Evolutionary conservation across 75 land plant genomes (phyloP).

Genomic region (Pinus tabuliformis): DNA sequence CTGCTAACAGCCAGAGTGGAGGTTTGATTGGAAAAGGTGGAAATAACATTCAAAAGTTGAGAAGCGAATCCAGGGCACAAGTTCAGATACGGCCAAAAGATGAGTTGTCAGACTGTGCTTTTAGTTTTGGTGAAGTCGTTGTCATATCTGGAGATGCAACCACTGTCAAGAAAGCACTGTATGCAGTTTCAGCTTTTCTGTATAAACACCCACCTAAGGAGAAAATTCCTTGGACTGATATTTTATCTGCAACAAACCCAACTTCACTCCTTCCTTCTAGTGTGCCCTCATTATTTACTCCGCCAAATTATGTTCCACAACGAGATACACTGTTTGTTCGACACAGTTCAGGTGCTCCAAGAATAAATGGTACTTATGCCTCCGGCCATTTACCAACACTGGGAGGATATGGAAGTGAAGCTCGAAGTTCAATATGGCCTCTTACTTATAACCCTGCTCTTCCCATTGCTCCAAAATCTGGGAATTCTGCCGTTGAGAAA

Average conservation of each 20-base stretch:
- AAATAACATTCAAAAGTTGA: constrained; percentile 22
- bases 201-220: constrained; percentile 75
- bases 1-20: no score
- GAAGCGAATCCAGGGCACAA: constrained; percentile 66
- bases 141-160: constrained; percentile 79
- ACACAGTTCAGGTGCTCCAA: no score
- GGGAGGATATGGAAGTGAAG: no score
- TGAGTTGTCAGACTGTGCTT: not conserved
- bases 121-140: not conserved
- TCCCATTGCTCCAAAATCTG: no score
- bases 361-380: no score
- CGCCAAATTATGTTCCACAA: constrained; percentile 22
- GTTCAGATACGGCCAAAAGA: constrained; percentile 67
- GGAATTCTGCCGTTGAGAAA: no score
- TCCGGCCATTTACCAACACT: no score
- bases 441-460: no score
- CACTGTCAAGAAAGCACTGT: no score
- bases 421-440: no score
- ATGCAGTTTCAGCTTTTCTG: constrained; percentile 67
- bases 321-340: no score
- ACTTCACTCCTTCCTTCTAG: constrained; percentile 51
- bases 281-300: constrained; percentile 32
- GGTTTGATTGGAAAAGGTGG: no score
- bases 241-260: constrained; percentile 29
- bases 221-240: constrained; percentile 50